Evolutionary conservation across 2,329 filamentous ascomycete species (phyloP).

Genomic region (Curvularia sp.): DNA sequence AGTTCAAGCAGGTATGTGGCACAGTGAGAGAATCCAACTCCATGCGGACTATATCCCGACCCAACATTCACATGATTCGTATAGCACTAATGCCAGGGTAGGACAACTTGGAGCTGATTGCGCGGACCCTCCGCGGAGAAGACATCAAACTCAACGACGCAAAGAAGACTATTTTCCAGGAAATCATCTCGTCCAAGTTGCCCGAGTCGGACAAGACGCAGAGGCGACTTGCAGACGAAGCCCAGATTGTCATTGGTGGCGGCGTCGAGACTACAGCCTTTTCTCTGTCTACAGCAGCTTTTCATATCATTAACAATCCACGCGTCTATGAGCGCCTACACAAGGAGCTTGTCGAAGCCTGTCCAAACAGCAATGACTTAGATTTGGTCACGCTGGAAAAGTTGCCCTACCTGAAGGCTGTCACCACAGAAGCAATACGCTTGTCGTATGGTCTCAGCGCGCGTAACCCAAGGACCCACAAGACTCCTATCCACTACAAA

Average conservation of each 20-base stretch:
- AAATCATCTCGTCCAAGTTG: constrained; percentile 41
- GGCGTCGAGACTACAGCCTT: constrained; percentile 52
- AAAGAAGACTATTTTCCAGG: constrained; percentile 45
- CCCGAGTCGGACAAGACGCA: constrained; percentile 49
- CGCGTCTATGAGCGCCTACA: constrained; percentile 42
- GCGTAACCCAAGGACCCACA: constrained; percentile 46
- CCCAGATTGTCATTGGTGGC: constrained; percentile 49
- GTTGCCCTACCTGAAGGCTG: constrained; percentile 19
- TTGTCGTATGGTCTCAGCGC: constrained; percentile 52
- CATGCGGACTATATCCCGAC: neutral
- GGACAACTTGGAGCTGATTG: constrained; percentile 27
- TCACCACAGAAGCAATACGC: constrained; percentile 42
- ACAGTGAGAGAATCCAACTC: neutral
- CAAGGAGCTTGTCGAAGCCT: constrained; percentile 37
- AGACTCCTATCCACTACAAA: constrained; percentile 29
- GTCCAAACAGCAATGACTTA: constrained; percentile 34
- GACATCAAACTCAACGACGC: constrained; percentile 43
- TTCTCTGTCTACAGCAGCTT: constrained; percentile 37
- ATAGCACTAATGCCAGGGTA: neutral
- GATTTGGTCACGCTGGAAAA: constrained; percentile 31
- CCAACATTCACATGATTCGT: neutral
- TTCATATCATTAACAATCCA: constrained; percentile 44
- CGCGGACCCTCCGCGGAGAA: constrained; percentile 38
- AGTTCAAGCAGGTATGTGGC: constrained; percentile 39
- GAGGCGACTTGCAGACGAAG: constrained; percentile 48